Base-by-base conservation (phyloP, 2,329 filamentous ascomycete genomes). In the Cordyceps fumosorosea region DNA sequence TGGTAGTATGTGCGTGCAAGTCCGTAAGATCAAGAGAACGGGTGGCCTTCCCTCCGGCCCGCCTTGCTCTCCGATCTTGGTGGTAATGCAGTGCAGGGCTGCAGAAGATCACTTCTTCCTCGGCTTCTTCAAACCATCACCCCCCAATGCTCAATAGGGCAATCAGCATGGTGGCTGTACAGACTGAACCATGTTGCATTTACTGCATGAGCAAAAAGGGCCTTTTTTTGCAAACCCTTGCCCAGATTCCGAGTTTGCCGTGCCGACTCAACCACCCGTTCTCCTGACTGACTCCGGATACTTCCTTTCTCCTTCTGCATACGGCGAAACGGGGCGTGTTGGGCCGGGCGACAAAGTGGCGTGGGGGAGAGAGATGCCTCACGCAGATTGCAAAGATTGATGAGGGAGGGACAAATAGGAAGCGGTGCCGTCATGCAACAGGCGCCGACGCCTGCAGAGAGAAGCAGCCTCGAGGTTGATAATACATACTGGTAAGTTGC, bases 171-270 rank as follows among this genome's bases (percentile, higher is more conserved):
- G 56, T 59, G 56, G 56, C 56, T 59, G 45, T 59, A 29, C 44
- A 57, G 18, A 22, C 22, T 8, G 14, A 54, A 26, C 14, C 22
- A 47, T 18, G 37, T 10, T 16, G 10, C 40, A n/a, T 18, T 11
- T 14, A 16, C 8, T 18, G 40, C 5, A 37, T 14, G 16, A 44
- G 1, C 16, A 44, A 44, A 44, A 18, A 47, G 44, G 44, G 44
- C 44, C n/a, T 7, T 44, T 44, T 44, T 4, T 22, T 5, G 6
- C 6, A 7, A 7, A 18, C n/a, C n/a, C 10, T 32, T 20, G 54
- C 54, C 32, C n/a, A 16, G 5, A 37, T 53, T 53, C 57, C 57
- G 57, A 53, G n/a, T 60, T 60, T 60, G 57, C 57, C 57, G 57
- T 60, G 57, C 57, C 57, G 48, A 45, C 5, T 29, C 12, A 22